A percentile compares a stretch with the other conserved stretches of the same genome.
phyloP scores from a whole-genome alignment of 345 rosid species.

The Psidium guajava region DNA sequence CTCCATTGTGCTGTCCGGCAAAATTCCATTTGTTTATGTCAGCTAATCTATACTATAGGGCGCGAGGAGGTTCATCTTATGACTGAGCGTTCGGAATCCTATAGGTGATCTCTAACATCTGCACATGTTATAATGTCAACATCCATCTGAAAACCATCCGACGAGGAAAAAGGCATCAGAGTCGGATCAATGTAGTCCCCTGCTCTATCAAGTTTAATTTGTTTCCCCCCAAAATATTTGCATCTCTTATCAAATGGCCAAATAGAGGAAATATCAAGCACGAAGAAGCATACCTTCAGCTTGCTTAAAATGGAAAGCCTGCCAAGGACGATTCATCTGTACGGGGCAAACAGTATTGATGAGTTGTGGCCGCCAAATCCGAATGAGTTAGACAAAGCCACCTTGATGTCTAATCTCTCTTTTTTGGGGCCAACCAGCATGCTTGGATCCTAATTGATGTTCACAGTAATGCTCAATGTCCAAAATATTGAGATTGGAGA shows the following conservation, averaged over 20 bases:
- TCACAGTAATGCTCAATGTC: slow-evolving; percentile 1
- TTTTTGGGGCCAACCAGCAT: slow-evolving; percentile 17
- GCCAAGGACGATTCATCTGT: slow-evolving; percentile 3
- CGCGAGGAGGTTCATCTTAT: neutral
- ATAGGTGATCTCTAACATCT: neutral
- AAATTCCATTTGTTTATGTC: neutral
- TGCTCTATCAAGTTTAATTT: neutral
- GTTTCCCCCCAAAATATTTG: neutral
- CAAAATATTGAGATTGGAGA: neutral
- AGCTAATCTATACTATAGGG: neutral
- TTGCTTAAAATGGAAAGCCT: neutral
- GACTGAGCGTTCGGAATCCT: neutral
- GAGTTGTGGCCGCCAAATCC: slow-evolving; percentile 33
- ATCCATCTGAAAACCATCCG: neutral
- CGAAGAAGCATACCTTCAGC: neutral
- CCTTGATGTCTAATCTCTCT: slow-evolving; percentile 21
- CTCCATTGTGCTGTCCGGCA: neutral
- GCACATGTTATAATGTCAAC: neutral
- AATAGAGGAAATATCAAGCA: neutral
- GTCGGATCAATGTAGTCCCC: neutral
- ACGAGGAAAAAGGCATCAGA: neutral
- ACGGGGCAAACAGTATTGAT: slow-evolving; percentile 10
- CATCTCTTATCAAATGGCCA: neutral
- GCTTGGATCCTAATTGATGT: slow-evolving; percentile 6
- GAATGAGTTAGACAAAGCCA: slow-evolving; percentile 21